A percentile compares a stretch with the other conserved stretches of the same genome.
These are phyloP conservation scores for Botrytis porri DNA, from an alignment of 2,329 filamentous ascomycete genomes.

Conservation along the genomic window DNA sequence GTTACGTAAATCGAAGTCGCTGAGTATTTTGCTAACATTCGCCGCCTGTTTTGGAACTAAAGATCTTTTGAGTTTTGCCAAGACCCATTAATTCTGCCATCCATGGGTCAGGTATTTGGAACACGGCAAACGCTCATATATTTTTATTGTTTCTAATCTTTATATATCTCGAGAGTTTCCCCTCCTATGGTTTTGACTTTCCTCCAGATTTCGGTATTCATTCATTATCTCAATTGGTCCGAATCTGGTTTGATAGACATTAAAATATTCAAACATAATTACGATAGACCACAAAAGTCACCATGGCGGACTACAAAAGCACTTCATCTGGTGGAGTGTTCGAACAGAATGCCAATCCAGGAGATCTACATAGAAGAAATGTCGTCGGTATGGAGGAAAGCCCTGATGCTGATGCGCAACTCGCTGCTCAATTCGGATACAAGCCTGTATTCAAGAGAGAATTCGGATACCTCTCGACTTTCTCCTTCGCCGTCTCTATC, in stretches of 20 bases:
- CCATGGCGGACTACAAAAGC: conserved; percentile 6
- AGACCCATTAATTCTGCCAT: conserved; percentile 2
- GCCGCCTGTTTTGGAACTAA: conserved; percentile 10
- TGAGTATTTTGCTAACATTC: background rate
- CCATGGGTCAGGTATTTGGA: conserved; percentile 1
- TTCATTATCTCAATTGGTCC: conserved; percentile 1
- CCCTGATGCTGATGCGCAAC: conserved; percentile 35
- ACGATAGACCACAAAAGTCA: conserved; percentile 3
- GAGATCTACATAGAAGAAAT: conserved; percentile 8
- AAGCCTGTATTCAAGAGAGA: conserved; percentile 55
- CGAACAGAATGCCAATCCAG: background rate
- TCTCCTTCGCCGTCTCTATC: conserved; percentile 59
- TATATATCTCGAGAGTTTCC: conserved; percentile 4
- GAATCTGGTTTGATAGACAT: background rate
- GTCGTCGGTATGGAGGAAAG: conserved; percentile 26
- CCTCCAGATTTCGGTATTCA: conserved; percentile 3
- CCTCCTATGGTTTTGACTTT: background rate
- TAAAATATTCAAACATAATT: background rate
- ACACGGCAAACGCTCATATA: conserved; percentile 3
- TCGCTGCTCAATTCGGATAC: conserved; percentile 37
- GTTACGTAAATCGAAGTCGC: conserved; percentile 13
- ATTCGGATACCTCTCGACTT: conserved; percentile 56
- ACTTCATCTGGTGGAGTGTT: conserved; percentile 13
- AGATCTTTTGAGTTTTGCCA: conserved; percentile 9
- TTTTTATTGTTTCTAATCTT: background rate